Conservation (phyloP, 2,329 filamentous ascomycete genomes). For the Sclerotinia sclerotiorum region DNA sequence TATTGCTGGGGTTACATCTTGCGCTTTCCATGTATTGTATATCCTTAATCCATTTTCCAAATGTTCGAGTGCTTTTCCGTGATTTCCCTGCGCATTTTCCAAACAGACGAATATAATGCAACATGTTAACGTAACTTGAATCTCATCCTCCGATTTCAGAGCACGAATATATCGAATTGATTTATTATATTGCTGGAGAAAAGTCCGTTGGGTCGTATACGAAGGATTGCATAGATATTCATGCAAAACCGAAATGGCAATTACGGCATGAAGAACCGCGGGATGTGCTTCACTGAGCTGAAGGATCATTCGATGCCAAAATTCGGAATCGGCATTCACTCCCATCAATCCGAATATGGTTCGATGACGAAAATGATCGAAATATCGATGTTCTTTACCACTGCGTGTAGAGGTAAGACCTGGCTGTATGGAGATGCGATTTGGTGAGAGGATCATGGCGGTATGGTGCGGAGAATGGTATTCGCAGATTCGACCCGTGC, state of each 20-base stretch:
- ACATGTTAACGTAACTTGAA: constrained; percentile 26
- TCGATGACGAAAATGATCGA: constrained; percentile 27
- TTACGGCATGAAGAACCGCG: constrained; percentile 27
- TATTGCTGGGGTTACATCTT: constrained; percentile 15
- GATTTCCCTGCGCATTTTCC: constrained; percentile 29
- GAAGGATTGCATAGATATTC: constrained; percentile 14
- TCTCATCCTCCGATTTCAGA: constrained; percentile 9
- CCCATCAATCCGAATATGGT: constrained; percentile 23
- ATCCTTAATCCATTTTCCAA: constrained; percentile 27
- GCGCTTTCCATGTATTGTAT: constrained; percentile 24
- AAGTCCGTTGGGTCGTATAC: not conserved
- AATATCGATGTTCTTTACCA: constrained; percentile 26
- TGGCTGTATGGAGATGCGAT: constrained; percentile 14
- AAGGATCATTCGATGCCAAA: constrained; percentile 27
- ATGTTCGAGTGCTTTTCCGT: constrained; percentile 27
- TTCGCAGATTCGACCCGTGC: constrained; percentile 26
- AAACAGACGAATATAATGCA: constrained; percentile 31
- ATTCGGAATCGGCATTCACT: constrained; percentile 25
- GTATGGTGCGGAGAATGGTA: constrained; percentile 19
- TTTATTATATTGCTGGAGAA: constrained; percentile 20
- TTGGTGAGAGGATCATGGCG: not conserved
- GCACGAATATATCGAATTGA: constrained; percentile 24
- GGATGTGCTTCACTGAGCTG: constrained; percentile 26
- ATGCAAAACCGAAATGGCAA: constrained; percentile 26
- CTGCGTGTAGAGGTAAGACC: constrained; percentile 18